Conservation (phyloP, 192 early-diverging fungal species). For the Spizellomyces punctatus region DNA sequence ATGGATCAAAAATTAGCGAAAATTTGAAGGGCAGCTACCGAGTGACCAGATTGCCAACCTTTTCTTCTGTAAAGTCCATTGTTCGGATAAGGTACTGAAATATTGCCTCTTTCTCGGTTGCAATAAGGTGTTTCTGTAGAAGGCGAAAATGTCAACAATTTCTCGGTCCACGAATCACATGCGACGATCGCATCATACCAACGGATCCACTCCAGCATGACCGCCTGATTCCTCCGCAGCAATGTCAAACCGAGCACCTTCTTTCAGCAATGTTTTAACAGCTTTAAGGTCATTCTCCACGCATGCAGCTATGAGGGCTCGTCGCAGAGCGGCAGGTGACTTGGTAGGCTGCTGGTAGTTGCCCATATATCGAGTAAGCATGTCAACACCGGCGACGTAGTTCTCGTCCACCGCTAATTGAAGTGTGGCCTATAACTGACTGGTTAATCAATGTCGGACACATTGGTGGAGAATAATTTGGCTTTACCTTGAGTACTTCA, state of each 20-base stretch:
- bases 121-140: slow-evolving; percentile 14
- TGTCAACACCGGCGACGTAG: not conserved
- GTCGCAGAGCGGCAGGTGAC: slow-evolving; percentile 14
- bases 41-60: not conserved
- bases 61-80: not conserved
- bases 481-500: slow-evolving; percentile 3
- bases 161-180: not conserved
- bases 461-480: not conserved
- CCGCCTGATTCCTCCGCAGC: not conserved
- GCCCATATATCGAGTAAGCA: slow-evolving; percentile 9
- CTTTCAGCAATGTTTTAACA: slow-evolving; percentile 13
- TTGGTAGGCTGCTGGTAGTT: slow-evolving; percentile 1
- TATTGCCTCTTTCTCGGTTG: not conserved
- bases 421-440: not conserved
- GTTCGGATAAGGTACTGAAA: slow-evolving; percentile 4
- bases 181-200: not conserved
- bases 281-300: slow-evolving; percentile 4
- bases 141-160: not conserved
- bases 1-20: too few relatives aligned
- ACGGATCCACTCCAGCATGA: slow-evolving; percentile 10
- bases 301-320: slow-evolving; percentile 14
- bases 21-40: too few relatives aligned
- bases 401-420: slow-evolving; percentile 22
- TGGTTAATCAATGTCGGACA: not conserved
- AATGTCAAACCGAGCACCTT: slow-evolving; percentile 17